phyloP scores from a whole-genome alignment of 257 asterid genomes.

The Solanum pennellii region DNA sequence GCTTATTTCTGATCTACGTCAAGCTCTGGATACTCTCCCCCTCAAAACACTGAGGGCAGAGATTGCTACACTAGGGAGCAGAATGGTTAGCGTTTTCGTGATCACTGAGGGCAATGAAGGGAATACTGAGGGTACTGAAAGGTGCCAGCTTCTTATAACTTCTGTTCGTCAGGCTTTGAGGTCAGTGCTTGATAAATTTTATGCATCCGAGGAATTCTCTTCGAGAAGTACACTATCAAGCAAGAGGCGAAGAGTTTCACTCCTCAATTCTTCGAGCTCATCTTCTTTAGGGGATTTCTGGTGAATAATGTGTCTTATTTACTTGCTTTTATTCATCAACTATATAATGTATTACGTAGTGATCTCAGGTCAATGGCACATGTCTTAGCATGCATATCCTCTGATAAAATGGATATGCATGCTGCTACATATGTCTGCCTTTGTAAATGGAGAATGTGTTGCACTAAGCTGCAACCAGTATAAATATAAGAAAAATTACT shows the following conservation, averaged over 20 bases:
- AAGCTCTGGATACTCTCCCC: conserved; percentile 59
- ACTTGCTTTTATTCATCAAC: neutral
- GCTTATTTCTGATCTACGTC: conserved; percentile 44
- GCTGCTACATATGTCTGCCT: conserved; percentile 53
- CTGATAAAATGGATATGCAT: conserved; percentile 46
- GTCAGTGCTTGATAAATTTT: conserved; percentile 72
- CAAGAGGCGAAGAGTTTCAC: conserved; percentile 55
- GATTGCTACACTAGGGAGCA: conserved; percentile 62
- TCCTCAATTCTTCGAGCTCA: conserved; percentile 32
- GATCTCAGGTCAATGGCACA: conserved; percentile 21
- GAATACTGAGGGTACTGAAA: conserved; percentile 16
- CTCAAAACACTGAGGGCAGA: conserved; percentile 44
- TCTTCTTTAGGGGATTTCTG: conserved; percentile 40
- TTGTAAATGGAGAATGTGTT: conserved; percentile 3
- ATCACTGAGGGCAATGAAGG: conserved; percentile 22
- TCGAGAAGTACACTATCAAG: conserved; percentile 38
- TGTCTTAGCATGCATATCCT: conserved; percentile 60
- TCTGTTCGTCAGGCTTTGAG: conserved; percentile 45
- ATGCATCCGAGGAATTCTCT: conserved; percentile 68
- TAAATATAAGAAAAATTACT: neutral
- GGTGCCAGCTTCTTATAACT: conserved; percentile 20
- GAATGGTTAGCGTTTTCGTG: conserved; percentile 64
- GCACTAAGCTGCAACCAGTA: conserved; percentile 1
- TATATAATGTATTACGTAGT: neutral
- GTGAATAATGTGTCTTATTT: conserved; percentile 20